Evolutionary conservation across 2,329 filamentous ascomycete genomes (phyloP).

Genomic region (Aspergillus vadensis): DNA sequence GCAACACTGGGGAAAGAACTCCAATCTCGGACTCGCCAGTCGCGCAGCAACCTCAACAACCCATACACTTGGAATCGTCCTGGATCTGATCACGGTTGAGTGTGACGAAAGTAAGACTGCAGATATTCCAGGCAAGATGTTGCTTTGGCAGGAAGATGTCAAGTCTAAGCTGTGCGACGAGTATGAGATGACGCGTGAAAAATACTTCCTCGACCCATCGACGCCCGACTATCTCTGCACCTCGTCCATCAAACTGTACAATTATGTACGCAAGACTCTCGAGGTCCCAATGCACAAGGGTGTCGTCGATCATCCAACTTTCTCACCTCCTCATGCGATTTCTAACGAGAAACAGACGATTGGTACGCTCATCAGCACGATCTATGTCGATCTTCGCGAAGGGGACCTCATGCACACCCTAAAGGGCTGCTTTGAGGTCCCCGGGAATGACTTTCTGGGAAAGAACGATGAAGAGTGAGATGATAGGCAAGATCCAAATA

Average conservation of each 20-base stretch:
- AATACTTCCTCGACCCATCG: constrained; percentile 18
- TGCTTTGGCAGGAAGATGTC: constrained; percentile 8
- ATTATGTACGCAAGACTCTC: constrained; percentile 38
- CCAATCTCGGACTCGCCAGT: constrained; percentile 15
- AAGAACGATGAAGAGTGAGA: not conserved
- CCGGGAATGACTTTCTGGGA: not conserved
- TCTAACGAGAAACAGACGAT: constrained; percentile 19
- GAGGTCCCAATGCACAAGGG: constrained; percentile 37
- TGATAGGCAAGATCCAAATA: not conserved
- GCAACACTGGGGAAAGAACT: constrained; percentile 18
- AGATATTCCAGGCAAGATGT: not conserved
- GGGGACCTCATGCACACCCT: constrained; percentile 13
- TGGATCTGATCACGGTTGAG: constrained; percentile 1
- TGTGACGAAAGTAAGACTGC: not conserved
- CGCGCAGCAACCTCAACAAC: constrained; percentile 13
- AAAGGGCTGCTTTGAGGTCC: not conserved
- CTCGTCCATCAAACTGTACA: constrained; percentile 37
- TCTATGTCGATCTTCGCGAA: constrained; percentile 29
- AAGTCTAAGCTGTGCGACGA: not conserved
- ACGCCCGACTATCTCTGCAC: constrained; percentile 31
- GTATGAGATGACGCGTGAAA: constrained; percentile 19
- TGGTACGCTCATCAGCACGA: constrained; percentile 27
- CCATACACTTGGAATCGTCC: constrained; percentile 6
- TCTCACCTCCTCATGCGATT: constrained; percentile 8
- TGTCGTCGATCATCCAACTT: constrained; percentile 32